Base-by-base conservation (phyloP, 495 filamentous ascomycete genomes). In the Neurospora sp. region DNA sequence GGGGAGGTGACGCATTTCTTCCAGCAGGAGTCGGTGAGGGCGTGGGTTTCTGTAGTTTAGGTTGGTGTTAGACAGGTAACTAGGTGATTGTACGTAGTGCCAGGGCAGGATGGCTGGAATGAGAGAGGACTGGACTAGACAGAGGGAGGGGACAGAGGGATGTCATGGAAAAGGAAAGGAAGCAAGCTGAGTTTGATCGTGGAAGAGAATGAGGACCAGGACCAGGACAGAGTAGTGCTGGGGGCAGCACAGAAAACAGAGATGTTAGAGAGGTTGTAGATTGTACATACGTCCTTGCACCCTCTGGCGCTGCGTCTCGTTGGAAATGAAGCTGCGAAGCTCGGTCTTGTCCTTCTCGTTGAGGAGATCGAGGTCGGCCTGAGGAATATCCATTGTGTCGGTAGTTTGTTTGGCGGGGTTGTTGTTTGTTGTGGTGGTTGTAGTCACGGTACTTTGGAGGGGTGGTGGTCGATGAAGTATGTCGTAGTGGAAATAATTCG, bases 11-110 rank as follows among this genome's bases (percentile, higher is more conserved):
- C 75, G 86, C 96, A 99, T 86, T 97, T 97, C 78, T 88, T 92
- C 89, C 92, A 99, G 88, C 96, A 99, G 71, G 91, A 86, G 77
- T 95, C 92, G 42, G 96, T 95, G 42, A 99, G 85, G 76, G 82
- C 84, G 84, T 99, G 96, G 69, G 42, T 46, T 46, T 46, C 42
- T 31, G 31, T 31, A 31, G 31, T 31, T 31, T 31, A 31, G 31
- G 31, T 31, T 31, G 31, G 31, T 31, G 31, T 31, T 31, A 31
- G 31, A 31, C 31, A 31, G 31, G 31, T 31, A 31, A 31, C 31
- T 31, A 31, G 31, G 31, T 31, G 31, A 31, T 31, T 31, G 31
- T 4, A 31, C 31, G 31, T 31, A 31, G 31, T 31, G 31, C 31
- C 31, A 31, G 31, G 31, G 31, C 31, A 31, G 31, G 31, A 31